These are phyloP conservation scores for Colletotrichum cordylinicola DNA, from an alignment of 2,329 filamentous ascomycete genomes.

Conservation along the genomic window DNA sequence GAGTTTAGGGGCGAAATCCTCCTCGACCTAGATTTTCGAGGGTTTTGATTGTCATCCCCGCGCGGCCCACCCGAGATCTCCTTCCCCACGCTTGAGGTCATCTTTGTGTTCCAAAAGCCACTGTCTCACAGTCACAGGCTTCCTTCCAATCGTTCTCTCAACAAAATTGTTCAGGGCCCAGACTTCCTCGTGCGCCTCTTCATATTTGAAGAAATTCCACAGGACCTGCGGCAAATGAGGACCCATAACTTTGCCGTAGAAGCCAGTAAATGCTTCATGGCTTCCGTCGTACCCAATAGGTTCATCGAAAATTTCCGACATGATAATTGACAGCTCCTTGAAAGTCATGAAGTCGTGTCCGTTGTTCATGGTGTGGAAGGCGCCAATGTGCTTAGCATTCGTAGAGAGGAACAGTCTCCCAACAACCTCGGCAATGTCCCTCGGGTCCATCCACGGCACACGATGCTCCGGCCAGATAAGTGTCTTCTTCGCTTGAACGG, in stretches of 20 bases:
- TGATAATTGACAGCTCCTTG: neutral
- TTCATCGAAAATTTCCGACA: neutral
- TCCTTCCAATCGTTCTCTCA: neutral
- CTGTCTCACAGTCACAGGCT: neutral
- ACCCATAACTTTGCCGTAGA: neutral
- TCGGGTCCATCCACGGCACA: neutral
- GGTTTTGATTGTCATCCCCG: neutral
- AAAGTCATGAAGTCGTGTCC: neutral
- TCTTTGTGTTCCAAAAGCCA: conserved; percentile 3
- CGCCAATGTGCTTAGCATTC: neutral
- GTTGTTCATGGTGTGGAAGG: neutral
- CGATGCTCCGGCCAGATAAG: conserved; percentile 3
- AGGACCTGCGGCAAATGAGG: neutral
- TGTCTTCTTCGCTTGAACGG: neutral
- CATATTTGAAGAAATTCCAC: neutral
- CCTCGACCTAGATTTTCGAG: neutral
- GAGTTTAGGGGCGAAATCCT: too few species aligned
- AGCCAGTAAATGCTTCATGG: neutral
- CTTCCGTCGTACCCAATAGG: neutral
- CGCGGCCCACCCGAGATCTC: neutral
- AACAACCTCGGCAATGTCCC: neutral
- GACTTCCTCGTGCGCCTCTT: neutral
- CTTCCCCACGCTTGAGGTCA: neutral
- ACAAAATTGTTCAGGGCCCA: neutral
- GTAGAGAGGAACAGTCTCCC: neutral